A percentile compares a stretch with the other conserved stretches of the same genome.
phyloP scores from a whole-genome alignment of 2,329 filamentous ascomycete species.

The Plectosphaerella sp. region DNA sequence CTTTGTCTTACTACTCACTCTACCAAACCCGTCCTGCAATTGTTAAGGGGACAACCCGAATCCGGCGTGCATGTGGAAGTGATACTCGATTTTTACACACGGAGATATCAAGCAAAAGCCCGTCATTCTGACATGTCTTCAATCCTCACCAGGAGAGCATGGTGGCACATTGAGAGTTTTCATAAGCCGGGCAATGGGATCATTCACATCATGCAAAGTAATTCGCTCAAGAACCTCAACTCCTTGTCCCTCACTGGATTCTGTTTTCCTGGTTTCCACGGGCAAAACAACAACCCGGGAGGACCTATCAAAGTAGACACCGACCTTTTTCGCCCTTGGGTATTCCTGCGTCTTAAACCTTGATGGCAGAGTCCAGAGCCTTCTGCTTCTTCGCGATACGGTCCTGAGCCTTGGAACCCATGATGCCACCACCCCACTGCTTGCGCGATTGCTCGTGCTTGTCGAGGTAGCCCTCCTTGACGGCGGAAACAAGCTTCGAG shows the following conservation, averaged over 20 bases:
- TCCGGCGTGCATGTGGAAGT: too few relatives aligned
- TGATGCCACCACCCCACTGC: conserved; percentile 99
- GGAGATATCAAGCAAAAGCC: too few relatives aligned
- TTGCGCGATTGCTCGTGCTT: conserved; percentile 88
- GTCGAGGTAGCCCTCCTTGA: conserved; percentile 98
- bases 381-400: conserved; percentile 82
- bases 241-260: not conserved
- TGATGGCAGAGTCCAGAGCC: conserved; percentile 90
- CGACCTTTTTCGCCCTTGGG: conserved; percentile 1
- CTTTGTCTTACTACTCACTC: too few relatives aligned
- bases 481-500: conserved; percentile 88
- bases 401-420: conserved; percentile 89
- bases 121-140: too few relatives aligned
- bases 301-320: not conserved
- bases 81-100: too few relatives aligned
- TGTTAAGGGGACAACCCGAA: too few relatives aligned
- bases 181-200: too few relatives aligned
- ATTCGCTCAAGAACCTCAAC: conserved; percentile 2
- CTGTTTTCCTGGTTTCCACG: conserved; percentile 1
- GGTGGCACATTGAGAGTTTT: too few relatives aligned
- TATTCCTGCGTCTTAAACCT: conserved; percentile 67
- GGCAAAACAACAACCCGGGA: not conserved
- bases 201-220: too few relatives aligned
- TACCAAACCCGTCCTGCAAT: too few relatives aligned
- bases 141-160: too few relatives aligned